Evolutionary conservation across 768 basidiomycete species (phyloP), one percentile per base, ranked within the genome.

Genomic region (Mrakia gelida): DNA sequence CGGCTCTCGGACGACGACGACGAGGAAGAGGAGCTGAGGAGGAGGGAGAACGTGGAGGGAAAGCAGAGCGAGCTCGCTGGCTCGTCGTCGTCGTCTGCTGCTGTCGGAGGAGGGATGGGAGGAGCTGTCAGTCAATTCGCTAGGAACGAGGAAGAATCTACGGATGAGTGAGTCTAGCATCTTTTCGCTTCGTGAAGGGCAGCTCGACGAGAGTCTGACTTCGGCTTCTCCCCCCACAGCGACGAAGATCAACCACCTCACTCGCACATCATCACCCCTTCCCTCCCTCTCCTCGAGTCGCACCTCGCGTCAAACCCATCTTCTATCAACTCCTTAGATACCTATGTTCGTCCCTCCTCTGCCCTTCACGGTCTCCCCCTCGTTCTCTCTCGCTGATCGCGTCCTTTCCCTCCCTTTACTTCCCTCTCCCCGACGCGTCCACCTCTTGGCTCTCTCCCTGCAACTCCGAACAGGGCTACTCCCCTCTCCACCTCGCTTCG

Each of bases 401-500:
- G 54, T 56, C 26, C 11, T 28, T 59, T n/a, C 28, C 26, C n/a
- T 26, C n/a, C 26, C n/a, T 59, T 45, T 10, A 45, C 5, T 45
- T 45, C 45, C 2, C n/a, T 45, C 11, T 7, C 45, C 45, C 11
- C 45, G 26, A 70, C n/a, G 38, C 38, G 18, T 65, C 21, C 3
- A 26, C 6, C 16, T 70, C 1, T n/a, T 26, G 21, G 0, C 10
- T n/a, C 21, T 7, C 32, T 26, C 34, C 4, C 26, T n/a, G 1
- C 41, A 52, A 18, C 65, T 45, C 2, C 15, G 41, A 11, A 21
- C 45, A 73, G 72, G 72, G 72, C 34, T 59, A 61, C 56, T 23
- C 49, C 8, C 56, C 52, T 23, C 52, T 73, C n/a, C 72, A 73
- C 34, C 72, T 73, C 32, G 52, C 72, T 13, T 59, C 72, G 28